Evolutionary conservation across 768 basidiomycete genomes (phyloP).

Genomic region (Boletus edulis): DNA sequence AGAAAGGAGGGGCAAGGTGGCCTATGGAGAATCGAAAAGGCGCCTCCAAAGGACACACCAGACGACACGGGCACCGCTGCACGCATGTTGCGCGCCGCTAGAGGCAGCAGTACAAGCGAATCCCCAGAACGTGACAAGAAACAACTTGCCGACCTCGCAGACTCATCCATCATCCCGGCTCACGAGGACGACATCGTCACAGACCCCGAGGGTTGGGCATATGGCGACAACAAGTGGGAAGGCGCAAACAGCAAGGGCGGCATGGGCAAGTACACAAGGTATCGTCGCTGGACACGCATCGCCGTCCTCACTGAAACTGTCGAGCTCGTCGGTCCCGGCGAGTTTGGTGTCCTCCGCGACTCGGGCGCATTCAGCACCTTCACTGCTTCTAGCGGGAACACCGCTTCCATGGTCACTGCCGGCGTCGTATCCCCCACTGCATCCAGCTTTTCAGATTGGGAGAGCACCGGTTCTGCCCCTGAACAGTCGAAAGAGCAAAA

Average conservation of each 20-base stretch:
- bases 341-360: slow-evolving; percentile 30
- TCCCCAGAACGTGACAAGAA: slow-evolving; percentile 24
- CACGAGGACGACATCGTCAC: slow-evolving; percentile 58
- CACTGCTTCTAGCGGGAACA: slow-evolving; percentile 13
- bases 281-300: slow-evolving; percentile 82
- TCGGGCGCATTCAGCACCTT: slow-evolving; percentile 19
- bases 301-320: slow-evolving; percentile 75
- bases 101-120: slow-evolving; percentile 29
- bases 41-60: slow-evolving; percentile 47
- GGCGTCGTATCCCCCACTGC: slow-evolving; percentile 25
- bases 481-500: slow-evolving; percentile 21
- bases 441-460: slow-evolving; percentile 30
- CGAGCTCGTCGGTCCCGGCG: slow-evolving; percentile 46
- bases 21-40: slow-evolving; percentile 55
- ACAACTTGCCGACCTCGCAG: slow-evolving; percentile 21
- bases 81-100: slow-evolving; percentile 54
- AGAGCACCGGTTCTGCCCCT: slow-evolving; percentile 24
- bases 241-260: slow-evolving; percentile 69
- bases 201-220: slow-evolving; percentile 90
- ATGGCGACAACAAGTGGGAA: slow-evolving; percentile 97
- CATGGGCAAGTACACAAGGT: slow-evolving; percentile 90
- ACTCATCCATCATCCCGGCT: slow-evolving; percentile 28
- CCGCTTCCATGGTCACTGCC: slow-evolving; percentile 26
- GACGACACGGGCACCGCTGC: slow-evolving; percentile 43
- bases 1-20: slow-evolving; percentile 50